Percentiles rank a stretch among this genome's conserved stretches.
Evolutionary conservation across 371 early-diverging fungal species (phyloP).

Genomic region (Batrachochytrium dendrobatidis): DNA sequence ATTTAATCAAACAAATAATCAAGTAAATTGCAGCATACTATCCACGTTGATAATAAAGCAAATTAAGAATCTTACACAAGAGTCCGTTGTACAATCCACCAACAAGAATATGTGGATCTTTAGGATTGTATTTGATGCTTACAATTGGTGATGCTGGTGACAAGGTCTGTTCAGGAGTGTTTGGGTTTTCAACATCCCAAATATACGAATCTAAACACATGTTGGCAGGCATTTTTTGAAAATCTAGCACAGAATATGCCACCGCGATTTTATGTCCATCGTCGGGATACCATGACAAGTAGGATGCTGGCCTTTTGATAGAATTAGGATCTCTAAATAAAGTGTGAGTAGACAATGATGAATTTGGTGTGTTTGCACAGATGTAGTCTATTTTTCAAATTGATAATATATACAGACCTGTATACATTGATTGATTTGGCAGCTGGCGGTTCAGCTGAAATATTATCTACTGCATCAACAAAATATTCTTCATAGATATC

Average conservation of each 20-base stretch:
- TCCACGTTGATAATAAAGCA: neutral
- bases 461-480: constrained; percentile 31
- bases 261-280: constrained; percentile 51
- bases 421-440: constrained; percentile 48
- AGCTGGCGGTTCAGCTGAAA: constrained; percentile 33
- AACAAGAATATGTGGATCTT: constrained; percentile 50
- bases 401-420: constrained; percentile 21
- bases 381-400: constrained; percentile 5
- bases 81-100: constrained; percentile 52
- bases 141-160: constrained; percentile 42
- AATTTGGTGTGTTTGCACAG: too few relatives aligned
- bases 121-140: constrained; percentile 50
- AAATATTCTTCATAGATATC: constrained; percentile 57
- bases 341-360: too few relatives aligned
- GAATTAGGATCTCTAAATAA: constrained; percentile 45
- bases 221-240: constrained; percentile 41
- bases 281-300: constrained; percentile 51
- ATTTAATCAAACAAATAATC: neutral
- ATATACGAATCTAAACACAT: constrained; percentile 48
- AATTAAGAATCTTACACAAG: constrained; percentile 24
- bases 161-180: constrained; percentile 43
- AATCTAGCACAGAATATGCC: constrained; percentile 45
- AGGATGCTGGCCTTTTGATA: constrained; percentile 41
- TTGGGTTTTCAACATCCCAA: constrained; percentile 55
- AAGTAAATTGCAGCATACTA: neutral